Evolutionary conservation across 768 basidiomycete genomes (phyloP).

Genomic region (Phaeotremella skinneri): DNA sequence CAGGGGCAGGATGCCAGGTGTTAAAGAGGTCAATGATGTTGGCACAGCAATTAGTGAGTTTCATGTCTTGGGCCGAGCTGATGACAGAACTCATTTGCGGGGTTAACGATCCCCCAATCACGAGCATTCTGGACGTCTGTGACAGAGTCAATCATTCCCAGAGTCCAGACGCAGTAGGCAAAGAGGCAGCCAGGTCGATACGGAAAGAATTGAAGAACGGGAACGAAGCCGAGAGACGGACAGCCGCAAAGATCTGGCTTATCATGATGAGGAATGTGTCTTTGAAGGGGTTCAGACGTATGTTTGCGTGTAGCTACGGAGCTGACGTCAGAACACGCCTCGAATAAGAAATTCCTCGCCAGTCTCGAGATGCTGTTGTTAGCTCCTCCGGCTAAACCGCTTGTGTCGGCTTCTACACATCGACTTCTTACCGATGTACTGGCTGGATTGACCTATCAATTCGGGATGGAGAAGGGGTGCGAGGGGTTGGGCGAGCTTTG

Average conservation of each 20-base stretch:
- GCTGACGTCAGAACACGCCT: constrained; percentile 25
- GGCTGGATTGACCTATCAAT: constrained; percentile 74
- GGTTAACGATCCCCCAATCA: constrained; percentile 55
- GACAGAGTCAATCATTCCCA: constrained; percentile 65
- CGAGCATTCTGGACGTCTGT: constrained; percentile 77
- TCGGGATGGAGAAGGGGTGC: constrained; percentile 52
- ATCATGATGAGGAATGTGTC: constrained; percentile 82
- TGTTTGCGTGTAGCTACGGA: constrained; percentile 13
- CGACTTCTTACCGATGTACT: constrained; percentile 67
- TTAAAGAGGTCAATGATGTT: constrained; percentile 28
- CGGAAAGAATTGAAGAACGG: constrained; percentile 75
- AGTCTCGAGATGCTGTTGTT: constrained; percentile 31
- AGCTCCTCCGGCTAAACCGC: constrained; percentile 29
- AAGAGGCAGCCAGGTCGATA: constrained; percentile 78
- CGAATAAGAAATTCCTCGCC: constrained; percentile 36
- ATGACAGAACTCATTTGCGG: constrained; percentile 29
- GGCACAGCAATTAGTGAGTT: constrained; percentile 42
- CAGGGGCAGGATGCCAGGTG: constrained; percentile 7
- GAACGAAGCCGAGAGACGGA: constrained; percentile 26
- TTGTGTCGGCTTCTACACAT: constrained; percentile 30
- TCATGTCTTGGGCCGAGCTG: neutral
- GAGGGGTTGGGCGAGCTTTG: constrained; percentile 71
- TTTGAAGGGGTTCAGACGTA: constrained; percentile 62
- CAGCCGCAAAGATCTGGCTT: constrained; percentile 64
- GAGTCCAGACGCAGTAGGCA: constrained; percentile 67